Conservation (phyloP, 257 asterid species). For the Cordia subcordata region DNA sequence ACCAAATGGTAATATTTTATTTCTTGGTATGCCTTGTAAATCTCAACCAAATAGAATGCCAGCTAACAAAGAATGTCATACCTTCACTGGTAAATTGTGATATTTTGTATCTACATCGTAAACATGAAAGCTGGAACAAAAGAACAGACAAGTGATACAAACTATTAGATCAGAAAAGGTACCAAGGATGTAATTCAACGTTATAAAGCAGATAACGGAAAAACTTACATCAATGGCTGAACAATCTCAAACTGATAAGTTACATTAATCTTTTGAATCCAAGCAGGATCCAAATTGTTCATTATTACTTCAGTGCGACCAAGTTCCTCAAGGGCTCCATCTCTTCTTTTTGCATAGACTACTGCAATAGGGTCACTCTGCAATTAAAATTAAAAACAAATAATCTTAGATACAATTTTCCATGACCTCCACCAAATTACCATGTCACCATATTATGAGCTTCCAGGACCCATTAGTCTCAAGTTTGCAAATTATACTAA, state of each 20-base stretch:
- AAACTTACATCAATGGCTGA: conserved; percentile 60
- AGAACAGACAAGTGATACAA: conserved; percentile 8
- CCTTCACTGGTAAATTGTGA: conserved; percentile 69
- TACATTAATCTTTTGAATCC: conserved; percentile 68
- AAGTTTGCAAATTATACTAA: too few species aligned
- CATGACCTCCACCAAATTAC: too few species aligned
- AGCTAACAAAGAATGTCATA: conserved; percentile 24
- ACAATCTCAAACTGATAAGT: conserved; percentile 76
- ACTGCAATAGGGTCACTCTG: conserved; percentile 98
- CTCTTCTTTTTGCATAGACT: conserved; percentile 53
- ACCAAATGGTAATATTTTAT: too few species aligned
- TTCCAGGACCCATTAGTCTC: too few species aligned
- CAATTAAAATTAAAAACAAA: conserved; percentile 16
- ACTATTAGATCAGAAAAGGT: neutral
- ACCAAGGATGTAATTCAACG: neutral
- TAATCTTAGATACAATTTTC: neutral
- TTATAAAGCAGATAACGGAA: neutral
- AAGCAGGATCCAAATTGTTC: conserved; percentile 62
- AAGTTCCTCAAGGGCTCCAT: conserved; percentile 73
- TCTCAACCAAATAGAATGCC: neutral
- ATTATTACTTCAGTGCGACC: conserved; percentile 86
- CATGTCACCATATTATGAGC: too few species aligned
- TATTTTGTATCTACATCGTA: conserved; percentile 70
- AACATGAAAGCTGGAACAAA: conserved; percentile 57
- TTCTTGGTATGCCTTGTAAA: neutral